Base-by-base conservation (phyloP, 106 monocot species). In the Platanthera zijinensis region DNA sequence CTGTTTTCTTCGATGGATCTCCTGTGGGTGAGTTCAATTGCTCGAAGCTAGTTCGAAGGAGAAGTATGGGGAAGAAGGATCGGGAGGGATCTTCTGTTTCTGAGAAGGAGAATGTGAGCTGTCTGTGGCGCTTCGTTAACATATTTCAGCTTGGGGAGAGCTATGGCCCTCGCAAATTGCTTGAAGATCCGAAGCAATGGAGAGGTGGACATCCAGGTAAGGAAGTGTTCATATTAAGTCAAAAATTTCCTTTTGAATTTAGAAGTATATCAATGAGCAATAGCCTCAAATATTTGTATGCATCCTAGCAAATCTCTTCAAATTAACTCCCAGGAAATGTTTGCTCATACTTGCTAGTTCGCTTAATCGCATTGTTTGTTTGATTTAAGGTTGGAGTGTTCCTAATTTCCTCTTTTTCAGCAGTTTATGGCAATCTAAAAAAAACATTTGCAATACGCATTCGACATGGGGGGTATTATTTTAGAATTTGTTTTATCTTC, bases 61-160 rank as follows among this genome's bases (percentile, higher is more conserved):
- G 51, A 14, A 30, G 49, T 8, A 88, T 88, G 92, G 84, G 78
- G 17, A 92, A 82, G 74, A 85, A 75, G 76, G 50, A 57, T 13
- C 52, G 57, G 50, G 87, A 71, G 54, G 59, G 51, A 53, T 8
- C 45, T 82, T 45, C 70, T 19, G 22, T 28, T 74, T 25, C 78
- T 47, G 51, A 78, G 47, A 85, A 82, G 69, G 75, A 76, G 18
- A 79, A 76, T 73, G 77, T 64, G 50, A 87, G 95, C 39, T 96
- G 92, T 67, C 78, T 96, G 82, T 83, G 84, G 78, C 80, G 87
- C 70, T 79, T 96, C 3, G 82, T 87, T 61, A 81, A 76, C 76
- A 79, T 96, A 48, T 82, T 93, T 76, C 84, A 91, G 51, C 91
- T 89, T 76, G 85, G 83, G n/a, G 78, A 81, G 15, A 79, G 78